Evolutionary conservation across 176 grass and related monocot species (phyloP).

Genomic region (Pontederia crassipes): DNA sequence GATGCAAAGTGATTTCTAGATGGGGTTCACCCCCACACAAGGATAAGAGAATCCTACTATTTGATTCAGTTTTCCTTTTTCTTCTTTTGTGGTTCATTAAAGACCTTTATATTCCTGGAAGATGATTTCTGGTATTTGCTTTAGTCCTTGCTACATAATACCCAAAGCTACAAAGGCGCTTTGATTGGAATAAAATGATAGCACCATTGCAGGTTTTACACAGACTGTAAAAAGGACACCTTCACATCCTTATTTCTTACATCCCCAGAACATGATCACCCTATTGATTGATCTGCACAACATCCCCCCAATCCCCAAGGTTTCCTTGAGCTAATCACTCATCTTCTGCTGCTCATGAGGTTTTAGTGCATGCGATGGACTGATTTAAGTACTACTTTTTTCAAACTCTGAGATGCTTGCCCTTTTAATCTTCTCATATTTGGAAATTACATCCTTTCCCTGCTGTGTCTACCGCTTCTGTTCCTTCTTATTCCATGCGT

Average conservation of each 20-base stretch:
- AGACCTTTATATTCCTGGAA: background rate
- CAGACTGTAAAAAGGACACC: background rate
- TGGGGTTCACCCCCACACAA: background rate
- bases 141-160: slow-evolving; percentile 3
- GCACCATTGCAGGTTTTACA: slow-evolving; percentile 1
- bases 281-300: background rate
- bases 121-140: background rate
- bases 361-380: background rate
- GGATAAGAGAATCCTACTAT: background rate
- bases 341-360: background rate
- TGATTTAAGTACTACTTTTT: too few species aligned
- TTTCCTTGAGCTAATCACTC: background rate
- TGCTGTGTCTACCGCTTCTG: too few species aligned
- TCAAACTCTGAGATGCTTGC: too few species aligned
- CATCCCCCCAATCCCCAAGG: background rate
- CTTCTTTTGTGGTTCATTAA: background rate
- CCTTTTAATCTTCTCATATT: too few species aligned
- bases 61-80: slow-evolving; percentile 9
- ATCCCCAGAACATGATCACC: background rate
- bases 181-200: slow-evolving; percentile 13
- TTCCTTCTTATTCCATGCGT: too few species aligned
- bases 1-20: background rate
- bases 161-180: slow-evolving; percentile 4
- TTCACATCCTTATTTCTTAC: slow-evolving; percentile 4
- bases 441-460: too few species aligned